These are phyloP conservation scores for Backusella macrospora DNA, from an alignment of 192 early-diverging fungal genomes.

Conservation along the genomic window DNA sequence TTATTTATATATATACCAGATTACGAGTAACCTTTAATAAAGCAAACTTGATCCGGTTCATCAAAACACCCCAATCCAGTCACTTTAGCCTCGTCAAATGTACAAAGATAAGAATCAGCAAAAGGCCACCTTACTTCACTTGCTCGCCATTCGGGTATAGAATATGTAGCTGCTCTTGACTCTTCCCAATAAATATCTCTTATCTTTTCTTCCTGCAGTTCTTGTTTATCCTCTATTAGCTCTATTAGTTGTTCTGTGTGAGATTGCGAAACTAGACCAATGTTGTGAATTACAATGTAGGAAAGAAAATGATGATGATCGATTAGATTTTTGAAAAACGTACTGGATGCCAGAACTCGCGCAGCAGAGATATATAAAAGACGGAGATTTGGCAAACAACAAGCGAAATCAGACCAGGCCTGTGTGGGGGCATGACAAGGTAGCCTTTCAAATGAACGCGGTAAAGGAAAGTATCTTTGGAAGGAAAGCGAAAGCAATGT, in stretches of 20 bases:
- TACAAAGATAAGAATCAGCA: constrained; percentile 18
- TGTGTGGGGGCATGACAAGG: constrained; percentile 27
- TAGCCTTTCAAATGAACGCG: constrained; percentile 21
- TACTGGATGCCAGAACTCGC: constrained; percentile 5
- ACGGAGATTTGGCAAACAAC: constrained; percentile 9
- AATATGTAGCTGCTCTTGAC: neutral
- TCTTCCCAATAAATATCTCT: constrained; percentile 2
- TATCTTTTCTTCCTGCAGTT: constrained; percentile 5
- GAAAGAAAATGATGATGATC: neutral
- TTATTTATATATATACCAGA: neutral
- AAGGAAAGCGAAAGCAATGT: constrained; percentile 38
- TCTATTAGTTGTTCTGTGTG: neutral
- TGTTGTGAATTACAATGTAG: constrained; percentile 38
- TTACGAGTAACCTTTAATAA: constrained; percentile 38
- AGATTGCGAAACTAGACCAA: constrained; percentile 18
- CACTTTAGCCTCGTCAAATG: constrained; percentile 23
- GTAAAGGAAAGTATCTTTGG: constrained; percentile 22
- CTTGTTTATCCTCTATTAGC: neutral
- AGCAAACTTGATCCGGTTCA: constrained; percentile 36
- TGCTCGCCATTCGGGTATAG: constrained; percentile 12
- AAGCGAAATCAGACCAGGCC: constrained; percentile 26
- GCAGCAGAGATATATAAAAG: constrained; percentile 32
- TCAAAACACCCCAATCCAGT: constrained; percentile 34
- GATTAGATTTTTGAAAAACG: constrained; percentile 20
- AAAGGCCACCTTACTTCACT: neutral